A percentile compares a stretch with the other conserved stretches of the same genome.
phyloP scores from a whole-genome alignment of 2,329 filamentous ascomycete species.

The Penicillium sclerotigenum region DNA sequence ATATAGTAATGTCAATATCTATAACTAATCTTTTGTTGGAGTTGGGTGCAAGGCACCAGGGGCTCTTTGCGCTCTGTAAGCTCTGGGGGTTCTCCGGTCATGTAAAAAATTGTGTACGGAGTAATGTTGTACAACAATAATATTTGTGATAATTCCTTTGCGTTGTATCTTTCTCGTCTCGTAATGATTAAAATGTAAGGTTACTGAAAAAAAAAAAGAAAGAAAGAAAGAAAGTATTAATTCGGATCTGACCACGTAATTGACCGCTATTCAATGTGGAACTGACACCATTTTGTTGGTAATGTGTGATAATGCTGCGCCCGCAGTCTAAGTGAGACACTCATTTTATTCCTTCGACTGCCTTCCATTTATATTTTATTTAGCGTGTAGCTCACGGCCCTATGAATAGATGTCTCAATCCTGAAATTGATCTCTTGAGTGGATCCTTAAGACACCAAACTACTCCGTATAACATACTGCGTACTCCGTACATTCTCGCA shows the following conservation, averaged over 20 bases:
- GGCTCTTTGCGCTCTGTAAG: no score
- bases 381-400: neutral
- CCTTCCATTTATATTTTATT: neutral
- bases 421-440: neutral
- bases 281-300: neutral
- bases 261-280: neutral
- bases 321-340: constrained; percentile 4
- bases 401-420: neutral
- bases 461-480: no score
- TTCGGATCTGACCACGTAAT: neutral
- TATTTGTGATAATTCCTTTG: neutral
- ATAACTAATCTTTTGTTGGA: constrained; percentile 2
- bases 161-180: neutral
- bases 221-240: neutral
- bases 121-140: neutral
- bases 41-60: neutral
- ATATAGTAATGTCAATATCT: constrained; percentile 13
- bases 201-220: neutral
- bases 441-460: constrained; percentile 1
- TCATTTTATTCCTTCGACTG: neutral
- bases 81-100: no score
- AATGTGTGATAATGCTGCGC: neutral
- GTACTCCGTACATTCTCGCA: no score
- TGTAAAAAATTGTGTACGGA: neutral
- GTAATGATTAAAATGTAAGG: no score